Percentiles rank a stretch among this genome's conserved stretches.
phyloP scores from a whole-genome alignment of 2,329 filamentous ascomycete species.

The Atkinsonella texensis region DNA sequence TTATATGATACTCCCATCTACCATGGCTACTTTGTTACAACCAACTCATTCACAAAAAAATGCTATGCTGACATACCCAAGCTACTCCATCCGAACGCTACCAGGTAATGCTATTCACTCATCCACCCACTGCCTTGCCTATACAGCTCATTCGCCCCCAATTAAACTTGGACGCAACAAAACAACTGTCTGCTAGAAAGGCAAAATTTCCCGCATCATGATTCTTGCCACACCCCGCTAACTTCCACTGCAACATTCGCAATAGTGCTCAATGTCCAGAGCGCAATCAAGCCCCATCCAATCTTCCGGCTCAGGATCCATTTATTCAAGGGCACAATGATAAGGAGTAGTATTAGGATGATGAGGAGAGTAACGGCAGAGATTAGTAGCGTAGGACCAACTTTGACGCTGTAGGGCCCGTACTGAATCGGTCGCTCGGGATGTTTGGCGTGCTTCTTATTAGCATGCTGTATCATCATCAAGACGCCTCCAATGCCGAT shows the following conservation, averaged over 20 bases:
- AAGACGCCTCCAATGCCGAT: conserved; percentile 86
- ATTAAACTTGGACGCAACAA: background rate
- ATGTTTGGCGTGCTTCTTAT: conserved; percentile 53
- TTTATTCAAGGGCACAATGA: conserved; percentile 71
- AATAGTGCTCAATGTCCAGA: conserved; percentile 74
- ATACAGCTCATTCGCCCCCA: background rate
- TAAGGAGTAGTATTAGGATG: conserved; percentile 65
- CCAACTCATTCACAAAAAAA: background rate
- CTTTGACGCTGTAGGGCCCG: conserved; percentile 68
- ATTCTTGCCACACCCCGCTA: conserved; percentile 36
- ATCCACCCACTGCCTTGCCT: background rate
- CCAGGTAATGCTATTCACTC: background rate
- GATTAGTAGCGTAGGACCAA: conserved; percentile 75
- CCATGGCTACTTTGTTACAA: background rate
- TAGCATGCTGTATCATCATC: conserved; percentile 65
- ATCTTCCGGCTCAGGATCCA: conserved; percentile 79
- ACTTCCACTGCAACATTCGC: conserved; percentile 75
- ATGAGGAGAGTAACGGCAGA: conserved; percentile 73
- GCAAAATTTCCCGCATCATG: conserved; percentile 6
- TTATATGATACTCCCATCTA: too few species aligned
- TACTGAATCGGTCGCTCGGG: conserved; percentile 53
- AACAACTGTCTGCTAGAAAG: background rate
- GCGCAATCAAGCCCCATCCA: conserved; percentile 63
- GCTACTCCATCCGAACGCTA: background rate
- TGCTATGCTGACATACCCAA: background rate